Evolutionary conservation across 139 green algal genomes (phyloP).

Genomic region (Ettlia oleoabundans): DNA sequence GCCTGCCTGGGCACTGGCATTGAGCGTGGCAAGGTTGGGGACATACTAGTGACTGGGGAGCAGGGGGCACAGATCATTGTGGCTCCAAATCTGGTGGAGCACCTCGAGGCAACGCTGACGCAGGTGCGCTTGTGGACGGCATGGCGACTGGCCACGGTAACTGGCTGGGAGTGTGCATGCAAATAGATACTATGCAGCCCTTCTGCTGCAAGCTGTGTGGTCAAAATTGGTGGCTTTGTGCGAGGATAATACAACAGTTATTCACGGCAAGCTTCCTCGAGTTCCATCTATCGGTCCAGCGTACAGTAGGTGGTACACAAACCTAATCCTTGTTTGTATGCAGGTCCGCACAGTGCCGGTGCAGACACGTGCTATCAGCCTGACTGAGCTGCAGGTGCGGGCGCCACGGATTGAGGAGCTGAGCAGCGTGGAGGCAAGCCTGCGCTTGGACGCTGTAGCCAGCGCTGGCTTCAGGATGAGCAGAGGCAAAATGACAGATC

Average conservation of each 20-base stretch:
- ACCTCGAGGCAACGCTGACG: conserved; percentile 70
- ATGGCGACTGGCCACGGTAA: too few relatives aligned
- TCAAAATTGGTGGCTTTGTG: too few relatives aligned
- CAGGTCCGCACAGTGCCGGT: conserved; percentile 77
- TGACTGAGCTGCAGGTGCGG: conserved; percentile 35
- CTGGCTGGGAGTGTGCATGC: too few relatives aligned
- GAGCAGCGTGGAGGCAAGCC: conserved; percentile 69
- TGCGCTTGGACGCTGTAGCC: conserved; percentile 82
- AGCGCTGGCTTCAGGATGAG: conserved; percentile 80
- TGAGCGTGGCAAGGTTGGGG: conserved; percentile 60
- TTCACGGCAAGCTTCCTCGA: too few relatives aligned
- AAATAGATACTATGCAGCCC: too few relatives aligned
- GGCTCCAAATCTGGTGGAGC: conserved; percentile 68
- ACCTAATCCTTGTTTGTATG: not conserved
- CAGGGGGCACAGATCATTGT: conserved; percentile 77
- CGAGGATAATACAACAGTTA: too few relatives aligned
- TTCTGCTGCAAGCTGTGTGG: too few relatives aligned
- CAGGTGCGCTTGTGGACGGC: conserved; percentile 51
- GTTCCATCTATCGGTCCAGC: too few relatives aligned
- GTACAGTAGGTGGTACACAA: too few relatives aligned
- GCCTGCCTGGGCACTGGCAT: conserved; percentile 77
- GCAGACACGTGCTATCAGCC: conserved; percentile 39
- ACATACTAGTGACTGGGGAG: conserved; percentile 84
- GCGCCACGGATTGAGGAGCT: conserved; percentile 59
- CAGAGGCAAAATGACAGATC: conserved; percentile 75